Percentiles rank a stretch among this genome's conserved stretches.
Evolutionary conservation across 306 rosid species (phyloP).

Genomic region (Hippophae gyantsensis): DNA sequence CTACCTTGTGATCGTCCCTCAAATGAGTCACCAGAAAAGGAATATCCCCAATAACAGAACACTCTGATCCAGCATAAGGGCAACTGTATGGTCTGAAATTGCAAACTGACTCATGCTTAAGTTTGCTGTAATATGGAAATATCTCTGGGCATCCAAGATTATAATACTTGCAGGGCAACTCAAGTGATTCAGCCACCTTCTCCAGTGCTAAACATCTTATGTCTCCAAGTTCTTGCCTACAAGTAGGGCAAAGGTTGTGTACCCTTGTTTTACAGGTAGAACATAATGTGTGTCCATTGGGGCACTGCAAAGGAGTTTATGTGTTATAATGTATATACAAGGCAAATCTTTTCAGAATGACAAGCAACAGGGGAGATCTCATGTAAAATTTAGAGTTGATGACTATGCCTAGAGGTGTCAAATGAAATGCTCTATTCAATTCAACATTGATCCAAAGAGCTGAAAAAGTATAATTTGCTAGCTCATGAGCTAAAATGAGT

Average conservation of each 20-base stretch:
- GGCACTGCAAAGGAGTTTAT: slow-evolving; percentile 58
- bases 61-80: slow-evolving; percentile 98
- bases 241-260: slow-evolving; percentile 94
- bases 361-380: too few species aligned
- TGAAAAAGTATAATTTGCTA: too few species aligned
- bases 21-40: slow-evolving; percentile 89
- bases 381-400: too few species aligned
- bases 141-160: slow-evolving; percentile 93
- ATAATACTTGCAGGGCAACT: slow-evolving; percentile 85
- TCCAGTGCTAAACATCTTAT: slow-evolving; percentile 93
- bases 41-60: slow-evolving; percentile 81
- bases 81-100: slow-evolving; percentile 91
- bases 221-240: slow-evolving; percentile 99
- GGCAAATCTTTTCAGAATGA: too few species aligned
- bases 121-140: slow-evolving; percentile 95
- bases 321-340: background rate
- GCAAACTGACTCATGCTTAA: slow-evolving; percentile 86
- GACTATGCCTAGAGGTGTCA: too few species aligned
- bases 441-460: too few species aligned
- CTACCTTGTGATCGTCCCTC: slow-evolving; percentile 98
- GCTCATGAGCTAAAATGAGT: too few species aligned
- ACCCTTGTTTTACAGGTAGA: slow-evolving; percentile 97
- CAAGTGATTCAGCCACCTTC: slow-evolving; percentile 98
- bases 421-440: too few species aligned
- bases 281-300: slow-evolving; percentile 93